These are phyloP conservation scores for Pestalotiopsis sp. DNA, from an alignment of 2,329 filamentous ascomycete genomes.

Conservation along the genomic window DNA sequence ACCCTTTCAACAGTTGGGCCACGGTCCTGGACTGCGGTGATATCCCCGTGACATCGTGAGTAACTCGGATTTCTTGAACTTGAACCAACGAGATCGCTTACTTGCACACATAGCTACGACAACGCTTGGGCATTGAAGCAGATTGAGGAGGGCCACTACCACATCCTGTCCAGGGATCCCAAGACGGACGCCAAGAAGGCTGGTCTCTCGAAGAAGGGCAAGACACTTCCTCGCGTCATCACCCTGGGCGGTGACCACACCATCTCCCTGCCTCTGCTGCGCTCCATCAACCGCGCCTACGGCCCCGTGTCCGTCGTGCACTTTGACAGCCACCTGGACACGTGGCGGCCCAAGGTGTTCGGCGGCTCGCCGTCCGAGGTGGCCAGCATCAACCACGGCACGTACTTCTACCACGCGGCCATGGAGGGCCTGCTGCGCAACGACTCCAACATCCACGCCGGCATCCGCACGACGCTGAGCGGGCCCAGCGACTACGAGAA, in stretches of 20 bases:
- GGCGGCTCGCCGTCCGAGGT: slow-evolving; percentile 78
- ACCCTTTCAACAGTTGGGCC: slow-evolving; percentile 82
- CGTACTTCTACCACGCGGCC: slow-evolving; percentile 84
- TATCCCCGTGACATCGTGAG: slow-evolving; percentile 81
- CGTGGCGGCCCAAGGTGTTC: slow-evolving; percentile 84
- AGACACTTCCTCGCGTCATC: slow-evolving; percentile 79
- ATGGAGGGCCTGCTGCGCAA: slow-evolving; percentile 79
- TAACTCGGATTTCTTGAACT: not conserved
- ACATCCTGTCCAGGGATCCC: slow-evolving; percentile 71
- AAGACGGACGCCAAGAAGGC: slow-evolving; percentile 67
- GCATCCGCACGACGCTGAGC: slow-evolving; percentile 81
- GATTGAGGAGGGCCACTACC: slow-evolving; percentile 84
- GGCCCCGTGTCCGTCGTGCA: slow-evolving; percentile 65
- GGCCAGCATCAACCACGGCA: slow-evolving; percentile 83
- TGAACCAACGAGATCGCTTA: not conserved
- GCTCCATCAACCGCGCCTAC: slow-evolving; percentile 63
- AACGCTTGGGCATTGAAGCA: slow-evolving; percentile 81
- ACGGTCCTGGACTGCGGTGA: slow-evolving; percentile 83
- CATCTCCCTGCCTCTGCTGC: slow-evolving; percentile 61
- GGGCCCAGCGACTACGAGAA: slow-evolving; percentile 83
- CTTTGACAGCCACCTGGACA: slow-evolving; percentile 68
- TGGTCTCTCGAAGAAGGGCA: slow-evolving; percentile 70
- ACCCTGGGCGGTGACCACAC: slow-evolving; percentile 72
- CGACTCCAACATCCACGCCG: slow-evolving; percentile 85
- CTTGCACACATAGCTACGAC: slow-evolving; percentile 58